Percentiles rank a stretch among this genome's conserved stretches.
These are phyloP conservation scores for Hypomyces perniciosus DNA, from an alignment of 2,329 filamentous ascomycete species.

Conservation along the genomic window DNA sequence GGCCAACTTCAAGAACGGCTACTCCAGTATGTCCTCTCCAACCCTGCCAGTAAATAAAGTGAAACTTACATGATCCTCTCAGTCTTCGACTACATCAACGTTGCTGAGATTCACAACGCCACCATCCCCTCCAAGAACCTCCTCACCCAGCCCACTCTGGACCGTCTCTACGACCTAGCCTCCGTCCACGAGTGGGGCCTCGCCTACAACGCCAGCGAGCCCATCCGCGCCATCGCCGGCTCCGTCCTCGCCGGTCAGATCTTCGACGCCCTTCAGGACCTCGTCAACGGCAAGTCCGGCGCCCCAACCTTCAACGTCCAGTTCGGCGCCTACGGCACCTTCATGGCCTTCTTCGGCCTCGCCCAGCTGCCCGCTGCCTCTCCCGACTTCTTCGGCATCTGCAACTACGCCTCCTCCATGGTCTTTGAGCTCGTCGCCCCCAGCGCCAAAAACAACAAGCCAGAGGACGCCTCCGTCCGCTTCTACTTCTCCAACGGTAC, in stretches of 20 bases:
- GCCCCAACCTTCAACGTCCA: conserved; percentile 44
- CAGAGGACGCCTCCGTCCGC: conserved; percentile 48
- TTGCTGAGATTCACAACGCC: conserved; percentile 54
- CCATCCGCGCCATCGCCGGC: conserved; percentile 53
- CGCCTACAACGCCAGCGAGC: conserved; percentile 72
- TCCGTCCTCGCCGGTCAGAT: conserved; percentile 52
- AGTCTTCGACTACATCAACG: conserved; percentile 57
- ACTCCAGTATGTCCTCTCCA: conserved; percentile 45
- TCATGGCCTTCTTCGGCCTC: conserved; percentile 59
- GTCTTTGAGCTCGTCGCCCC: conserved; percentile 66
- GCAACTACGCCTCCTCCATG: conserved; percentile 81
- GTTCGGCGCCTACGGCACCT: conserved; percentile 56
- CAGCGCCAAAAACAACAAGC: conserved; percentile 41
- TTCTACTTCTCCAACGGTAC: conserved; percentile 58
- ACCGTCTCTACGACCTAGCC: conserved; percentile 66
- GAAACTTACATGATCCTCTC: background rate
- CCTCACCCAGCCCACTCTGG: conserved; percentile 53
- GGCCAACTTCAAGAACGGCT: conserved; percentile 54
- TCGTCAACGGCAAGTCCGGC: conserved; percentile 36
- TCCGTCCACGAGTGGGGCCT: conserved; percentile 76
- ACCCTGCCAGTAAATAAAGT: background rate
- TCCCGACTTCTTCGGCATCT: conserved; percentile 65
- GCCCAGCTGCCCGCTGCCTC: conserved; percentile 45
- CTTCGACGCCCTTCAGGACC: conserved; percentile 45
- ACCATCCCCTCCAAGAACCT: conserved; percentile 53